Conservation (phyloP, 352 stramenopile species). For the Phytophthora hybrid region DNA sequence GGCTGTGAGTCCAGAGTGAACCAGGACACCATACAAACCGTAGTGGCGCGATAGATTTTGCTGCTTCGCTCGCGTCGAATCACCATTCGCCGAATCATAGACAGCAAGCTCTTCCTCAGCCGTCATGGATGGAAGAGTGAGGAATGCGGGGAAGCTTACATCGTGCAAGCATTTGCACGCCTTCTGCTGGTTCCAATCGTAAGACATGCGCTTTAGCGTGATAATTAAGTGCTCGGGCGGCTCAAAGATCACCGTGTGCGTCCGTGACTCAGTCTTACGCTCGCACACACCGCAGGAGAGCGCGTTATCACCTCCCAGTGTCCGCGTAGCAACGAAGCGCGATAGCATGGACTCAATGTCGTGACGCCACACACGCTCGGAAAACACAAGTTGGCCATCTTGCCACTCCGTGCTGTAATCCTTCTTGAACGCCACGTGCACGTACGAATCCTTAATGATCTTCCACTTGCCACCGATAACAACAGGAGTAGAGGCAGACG, state of each 20-base stretch:
- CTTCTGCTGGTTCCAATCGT: constrained; percentile 90
- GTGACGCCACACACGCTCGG: constrained; percentile 86
- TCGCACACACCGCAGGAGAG: constrained; percentile 77
- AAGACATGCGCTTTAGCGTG: constrained; percentile 92
- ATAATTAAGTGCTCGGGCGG: constrained; percentile 87
- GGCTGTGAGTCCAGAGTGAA: constrained; percentile 89
- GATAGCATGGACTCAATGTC: constrained; percentile 86
- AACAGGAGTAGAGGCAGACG: constrained; percentile 18
- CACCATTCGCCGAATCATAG: constrained; percentile 19
- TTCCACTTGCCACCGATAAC: constrained; percentile 65
- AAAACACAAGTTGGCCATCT: constrained; percentile 77
- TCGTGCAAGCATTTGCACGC: constrained; percentile 89
- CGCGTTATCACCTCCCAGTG: constrained; percentile 84
- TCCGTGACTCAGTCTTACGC: constrained; percentile 81
- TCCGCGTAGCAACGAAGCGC: constrained; percentile 81
- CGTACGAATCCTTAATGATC: constrained; percentile 85
- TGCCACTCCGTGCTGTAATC: constrained; percentile 91
- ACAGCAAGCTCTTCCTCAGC: constrained; percentile 59
- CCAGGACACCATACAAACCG: constrained; percentile 89
- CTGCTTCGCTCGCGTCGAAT: constrained; percentile 30
- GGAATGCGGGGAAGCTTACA: constrained; percentile 73
- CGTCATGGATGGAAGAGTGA: constrained; percentile 74
- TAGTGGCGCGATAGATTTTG: constrained; percentile 68
- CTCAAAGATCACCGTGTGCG: constrained; percentile 83
- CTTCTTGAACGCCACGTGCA: constrained; percentile 91